Evolutionary conservation across 192 early-diverging fungal genomes (phyloP).

Genomic region (Phlyctochytrium arcticum): DNA sequence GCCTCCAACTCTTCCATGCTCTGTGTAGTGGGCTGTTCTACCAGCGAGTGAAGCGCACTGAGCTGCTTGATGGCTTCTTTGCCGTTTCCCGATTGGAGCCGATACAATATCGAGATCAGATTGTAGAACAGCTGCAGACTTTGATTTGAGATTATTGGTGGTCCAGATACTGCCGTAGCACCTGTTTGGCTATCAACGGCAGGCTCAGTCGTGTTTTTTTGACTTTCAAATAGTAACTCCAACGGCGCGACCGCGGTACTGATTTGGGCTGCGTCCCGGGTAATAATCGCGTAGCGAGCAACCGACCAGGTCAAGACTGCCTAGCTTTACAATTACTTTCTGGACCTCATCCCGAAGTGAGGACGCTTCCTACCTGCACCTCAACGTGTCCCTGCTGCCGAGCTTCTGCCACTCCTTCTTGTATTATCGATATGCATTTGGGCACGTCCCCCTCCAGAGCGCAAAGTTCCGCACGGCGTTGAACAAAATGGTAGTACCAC

Average conservation of each 20-base stretch:
- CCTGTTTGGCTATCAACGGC: no score
- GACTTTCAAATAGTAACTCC: no score
- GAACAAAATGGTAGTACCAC: constrained; percentile 32
- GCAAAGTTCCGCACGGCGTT: constrained; percentile 3
- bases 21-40: not conserved
- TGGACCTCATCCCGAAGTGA: no score
- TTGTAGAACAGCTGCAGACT: constrained; percentile 13
- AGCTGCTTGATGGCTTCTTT: constrained; percentile 3
- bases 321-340: no score
- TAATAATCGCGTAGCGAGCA: no score
- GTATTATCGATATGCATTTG: not conserved
- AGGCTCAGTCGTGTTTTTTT: no score
- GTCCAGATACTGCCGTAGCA: no score
- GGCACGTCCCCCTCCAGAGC: constrained; percentile 4
- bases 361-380: constrained; percentile 17
- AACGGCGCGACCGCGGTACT: no score
- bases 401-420: constrained; percentile 11
- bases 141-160: not conserved
- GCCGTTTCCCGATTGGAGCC: constrained; percentile 3
- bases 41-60: not conserved
- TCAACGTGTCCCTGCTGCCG: constrained; percentile 6
- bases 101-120: constrained; percentile 2
- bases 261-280: no score
- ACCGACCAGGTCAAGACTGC: no score
- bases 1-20: not conserved